These are phyloP conservation scores for Jaenimonas drosophilae DNA, from an alignment of 208 protist genomes.

Conservation along the genomic window DNA sequence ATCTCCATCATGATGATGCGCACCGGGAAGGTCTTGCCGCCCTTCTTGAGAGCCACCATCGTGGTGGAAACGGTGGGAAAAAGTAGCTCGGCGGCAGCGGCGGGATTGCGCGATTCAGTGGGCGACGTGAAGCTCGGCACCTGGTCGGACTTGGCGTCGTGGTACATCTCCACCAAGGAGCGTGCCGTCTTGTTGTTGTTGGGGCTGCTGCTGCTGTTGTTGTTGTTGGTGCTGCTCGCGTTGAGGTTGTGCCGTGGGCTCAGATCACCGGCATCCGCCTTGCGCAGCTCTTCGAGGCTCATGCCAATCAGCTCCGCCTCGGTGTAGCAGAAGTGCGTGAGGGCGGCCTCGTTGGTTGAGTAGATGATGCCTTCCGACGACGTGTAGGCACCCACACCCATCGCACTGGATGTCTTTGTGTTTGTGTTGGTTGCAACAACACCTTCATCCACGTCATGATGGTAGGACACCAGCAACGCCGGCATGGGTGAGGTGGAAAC, in stretches of 20 bases:
- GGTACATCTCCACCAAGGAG: background rate
- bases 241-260: too few species aligned
- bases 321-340: constrained; percentile 8
- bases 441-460: background rate
- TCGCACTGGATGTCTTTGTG: too few species aligned
- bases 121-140: too few species aligned
- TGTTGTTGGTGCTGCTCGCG: too few species aligned
- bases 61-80: background rate
- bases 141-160: background rate
- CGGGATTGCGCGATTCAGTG: too few species aligned
- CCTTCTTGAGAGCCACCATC: background rate
- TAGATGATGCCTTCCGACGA: constrained; percentile 5
- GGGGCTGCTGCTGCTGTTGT: too few species aligned
- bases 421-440: background rate
- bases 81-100: background rate
- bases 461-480: background rate
- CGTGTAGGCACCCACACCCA: background rate
- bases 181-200: too few species aligned
- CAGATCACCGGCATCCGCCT: too few species aligned
- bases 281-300: constrained; percentile 23
- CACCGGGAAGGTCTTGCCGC: constrained; percentile 1
- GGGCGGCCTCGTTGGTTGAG: constrained; percentile 8
- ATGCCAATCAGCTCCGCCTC: constrained; percentile 13
- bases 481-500: background rate
- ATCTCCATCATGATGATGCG: constrained; percentile 1